These are phyloP conservation scores for Cryptococcus amylolentus DNA, from an alignment of 1,284 basidiomycete species.

Conservation along the genomic window DNA sequence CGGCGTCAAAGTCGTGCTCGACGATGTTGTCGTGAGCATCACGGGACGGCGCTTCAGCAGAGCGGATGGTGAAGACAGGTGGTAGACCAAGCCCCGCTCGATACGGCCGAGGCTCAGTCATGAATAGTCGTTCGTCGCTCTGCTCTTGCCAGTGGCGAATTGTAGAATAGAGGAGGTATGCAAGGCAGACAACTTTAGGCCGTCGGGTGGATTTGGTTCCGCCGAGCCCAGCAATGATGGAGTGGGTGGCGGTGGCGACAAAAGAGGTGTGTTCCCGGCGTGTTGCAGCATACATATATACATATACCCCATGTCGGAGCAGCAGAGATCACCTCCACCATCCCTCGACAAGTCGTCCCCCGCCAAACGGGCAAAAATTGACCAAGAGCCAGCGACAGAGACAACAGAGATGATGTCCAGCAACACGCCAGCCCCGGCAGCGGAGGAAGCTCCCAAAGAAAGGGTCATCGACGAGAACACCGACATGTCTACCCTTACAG, in stretches of 20 bases:
- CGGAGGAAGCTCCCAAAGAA: not conserved
- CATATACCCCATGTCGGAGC: too few species aligned
- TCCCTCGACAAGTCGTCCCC: not conserved
- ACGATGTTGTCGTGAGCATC: not conserved
- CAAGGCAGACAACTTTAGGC: too few species aligned
- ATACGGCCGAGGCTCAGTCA: constrained; percentile 6
- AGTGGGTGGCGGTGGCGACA: too few species aligned
- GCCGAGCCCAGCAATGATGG: too few species aligned
- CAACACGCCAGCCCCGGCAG: not conserved
- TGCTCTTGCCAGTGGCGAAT: too few species aligned
- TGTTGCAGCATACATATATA: too few species aligned
- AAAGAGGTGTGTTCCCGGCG: too few species aligned
- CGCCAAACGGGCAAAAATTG: not conserved
- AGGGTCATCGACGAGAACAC: constrained; percentile 48
- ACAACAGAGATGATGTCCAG: not conserved
- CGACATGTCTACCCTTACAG: constrained; percentile 44
- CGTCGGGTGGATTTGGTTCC: too few species aligned
- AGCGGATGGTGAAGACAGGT: constrained; percentile 29
- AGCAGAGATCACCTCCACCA: too few species aligned
- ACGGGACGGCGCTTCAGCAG: constrained; percentile 11
- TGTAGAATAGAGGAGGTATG: too few species aligned
- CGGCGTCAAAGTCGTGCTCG: constrained; percentile 4
- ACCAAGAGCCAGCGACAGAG: not conserved
- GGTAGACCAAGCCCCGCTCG: constrained; percentile 29
- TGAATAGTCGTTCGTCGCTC: not conserved